Percentiles rank a stretch among this genome's conserved stretches.
phyloP scores from a whole-genome alignment of 2,329 filamentous ascomycete species.

The Pyrenochaeta sp. region DNA sequence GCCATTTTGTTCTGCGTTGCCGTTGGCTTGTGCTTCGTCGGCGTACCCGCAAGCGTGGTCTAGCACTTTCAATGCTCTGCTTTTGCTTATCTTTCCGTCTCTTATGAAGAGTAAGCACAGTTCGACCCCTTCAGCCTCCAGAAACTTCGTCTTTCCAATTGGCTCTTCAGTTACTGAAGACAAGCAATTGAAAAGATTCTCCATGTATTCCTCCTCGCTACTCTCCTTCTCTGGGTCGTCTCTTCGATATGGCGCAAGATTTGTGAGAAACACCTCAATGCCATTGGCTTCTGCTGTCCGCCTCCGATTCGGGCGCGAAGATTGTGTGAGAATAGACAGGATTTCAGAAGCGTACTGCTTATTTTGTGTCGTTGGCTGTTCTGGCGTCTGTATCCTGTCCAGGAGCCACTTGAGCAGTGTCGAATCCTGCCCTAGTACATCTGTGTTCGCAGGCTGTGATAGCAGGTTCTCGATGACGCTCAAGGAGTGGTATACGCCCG shows the following conservation, averaged over 20 bases:
- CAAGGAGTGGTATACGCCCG: conserved; percentile 86
- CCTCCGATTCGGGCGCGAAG: conserved; percentile 69
- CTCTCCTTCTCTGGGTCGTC: conserved; percentile 84
- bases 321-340: conserved; percentile 85
- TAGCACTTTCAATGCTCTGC: conserved; percentile 78
- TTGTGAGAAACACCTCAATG: conserved; percentile 80
- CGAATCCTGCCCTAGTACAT: conserved; percentile 74
- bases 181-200: conserved; percentile 89
- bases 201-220: conserved; percentile 92
- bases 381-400: conserved; percentile 72
- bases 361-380: conserved; percentile 79
- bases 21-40: conserved; percentile 24
- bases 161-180: conserved; percentile 80
- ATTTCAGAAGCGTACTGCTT: conserved; percentile 95
- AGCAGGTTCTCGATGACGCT: conserved; percentile 85
- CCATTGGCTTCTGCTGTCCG: conserved; percentile 72
- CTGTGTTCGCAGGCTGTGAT: conserved; percentile 71
- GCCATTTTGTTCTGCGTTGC: conserved; percentile 22
- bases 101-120: conserved; percentile 90
- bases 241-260: conserved; percentile 84
- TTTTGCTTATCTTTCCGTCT: conserved; percentile 84
- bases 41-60: conserved; percentile 78
- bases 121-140: conserved; percentile 91
- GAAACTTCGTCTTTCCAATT: conserved; percentile 78
- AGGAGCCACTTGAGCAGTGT: conserved; percentile 79